phyloP scores from a whole-genome alignment of 148 eudicot genomes.

The Heliamphora exappendiculata region DNA sequence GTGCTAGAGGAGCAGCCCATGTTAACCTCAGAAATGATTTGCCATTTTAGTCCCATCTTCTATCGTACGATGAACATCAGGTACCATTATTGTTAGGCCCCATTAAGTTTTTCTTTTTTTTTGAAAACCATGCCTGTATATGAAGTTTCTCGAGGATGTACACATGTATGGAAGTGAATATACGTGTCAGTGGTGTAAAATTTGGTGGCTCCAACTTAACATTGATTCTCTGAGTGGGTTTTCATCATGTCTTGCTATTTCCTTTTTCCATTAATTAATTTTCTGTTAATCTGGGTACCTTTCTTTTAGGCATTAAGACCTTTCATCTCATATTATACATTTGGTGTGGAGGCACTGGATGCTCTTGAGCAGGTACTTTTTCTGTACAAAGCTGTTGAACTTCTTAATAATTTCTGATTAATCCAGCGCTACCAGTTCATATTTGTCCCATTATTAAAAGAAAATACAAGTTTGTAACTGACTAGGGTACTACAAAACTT shows the following conservation, averaged over 20 bases:
- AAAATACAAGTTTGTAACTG: background rate
- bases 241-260: background rate
- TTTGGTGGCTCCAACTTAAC: conserved; percentile 2
- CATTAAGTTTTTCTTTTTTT: background rate
- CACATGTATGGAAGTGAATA: background rate
- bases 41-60: background rate
- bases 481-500: background rate
- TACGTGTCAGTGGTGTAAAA: background rate
- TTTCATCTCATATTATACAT: conserved; percentile 65
- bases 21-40: background rate
- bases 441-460: background rate
- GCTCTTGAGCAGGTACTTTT: conserved; percentile 52
- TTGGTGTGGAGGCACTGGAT: conserved; percentile 43
- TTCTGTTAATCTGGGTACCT: background rate
- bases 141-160: background rate
- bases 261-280: background rate
- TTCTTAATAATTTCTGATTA: background rate
- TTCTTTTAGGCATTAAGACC: conserved; percentile 62
- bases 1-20: background rate
- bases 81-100: background rate
- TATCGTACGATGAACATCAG: background rate
- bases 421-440: background rate
- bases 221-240: background rate
- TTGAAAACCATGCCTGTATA: background rate
- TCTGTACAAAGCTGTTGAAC: background rate